phyloP scores from a whole-genome alignment of 495 filamentous ascomycete genomes.

The Penicillium dipodomyicola region DNA sequence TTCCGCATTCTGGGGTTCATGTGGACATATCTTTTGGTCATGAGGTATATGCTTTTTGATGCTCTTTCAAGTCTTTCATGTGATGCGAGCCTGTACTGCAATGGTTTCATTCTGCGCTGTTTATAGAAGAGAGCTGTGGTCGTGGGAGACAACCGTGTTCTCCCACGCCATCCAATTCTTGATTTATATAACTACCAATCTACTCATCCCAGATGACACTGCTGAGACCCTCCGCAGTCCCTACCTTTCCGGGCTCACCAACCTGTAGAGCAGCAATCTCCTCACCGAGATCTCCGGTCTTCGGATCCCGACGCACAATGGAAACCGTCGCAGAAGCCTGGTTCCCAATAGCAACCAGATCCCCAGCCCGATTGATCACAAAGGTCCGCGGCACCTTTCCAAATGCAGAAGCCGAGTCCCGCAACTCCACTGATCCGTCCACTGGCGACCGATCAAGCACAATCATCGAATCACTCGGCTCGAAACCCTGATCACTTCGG shows the following conservation, averaged over 20 bases:
- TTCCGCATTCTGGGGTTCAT: constrained; percentile 21
- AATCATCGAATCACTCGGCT: constrained; percentile 35
- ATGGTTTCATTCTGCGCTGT: constrained; percentile 3
- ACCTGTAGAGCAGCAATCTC: constrained; percentile 43
- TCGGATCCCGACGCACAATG: constrained; percentile 55
- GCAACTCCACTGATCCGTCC: constrained; percentile 50
- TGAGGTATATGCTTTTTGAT: constrained; percentile 17
- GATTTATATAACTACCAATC: constrained; percentile 7
- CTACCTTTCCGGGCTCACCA: constrained; percentile 35
- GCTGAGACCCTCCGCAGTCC: constrained; percentile 48
- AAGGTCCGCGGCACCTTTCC: constrained; percentile 64
- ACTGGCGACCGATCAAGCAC: constrained; percentile 29
- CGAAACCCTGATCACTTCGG: constrained; percentile 40
- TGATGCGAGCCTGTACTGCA: constrained; percentile 22
- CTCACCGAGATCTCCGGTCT: constrained; percentile 55
- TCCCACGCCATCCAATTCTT: constrained; percentile 4
- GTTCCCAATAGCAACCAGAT: constrained; percentile 59
- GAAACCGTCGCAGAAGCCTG: constrained; percentile 58
- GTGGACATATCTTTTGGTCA: constrained; percentile 10
- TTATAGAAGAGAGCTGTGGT: constrained; percentile 10
- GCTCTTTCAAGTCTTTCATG: constrained; percentile 7
- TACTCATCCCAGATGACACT: constrained; percentile 63
- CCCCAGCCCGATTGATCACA: constrained; percentile 60
- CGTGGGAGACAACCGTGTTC: neutral
- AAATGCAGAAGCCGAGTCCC: constrained; percentile 53